A percentile compares a stretch with the other conserved stretches of the same genome.
These are phyloP conservation scores for Rhynchosporium graminicola DNA, from an alignment of 2,329 filamentous ascomycete species.

Conservation along the genomic window DNA sequence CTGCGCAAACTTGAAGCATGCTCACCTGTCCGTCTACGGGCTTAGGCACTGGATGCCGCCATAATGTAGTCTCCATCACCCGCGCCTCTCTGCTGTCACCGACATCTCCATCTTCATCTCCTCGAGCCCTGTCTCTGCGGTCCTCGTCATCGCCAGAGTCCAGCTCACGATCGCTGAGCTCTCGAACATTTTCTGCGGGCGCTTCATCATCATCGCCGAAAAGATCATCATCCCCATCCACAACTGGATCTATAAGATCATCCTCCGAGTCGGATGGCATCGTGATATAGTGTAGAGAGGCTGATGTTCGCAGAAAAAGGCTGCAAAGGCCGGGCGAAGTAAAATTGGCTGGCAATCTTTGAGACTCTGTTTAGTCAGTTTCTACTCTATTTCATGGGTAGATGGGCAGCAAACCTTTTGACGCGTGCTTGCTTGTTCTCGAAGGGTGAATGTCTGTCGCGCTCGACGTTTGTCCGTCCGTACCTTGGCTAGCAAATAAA, in stretches of 20 bases:
- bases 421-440: background rate
- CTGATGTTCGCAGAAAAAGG: background rate
- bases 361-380: background rate
- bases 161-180: conserved; percentile 60
- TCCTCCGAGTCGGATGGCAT: conserved; percentile 37
- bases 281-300: background rate
- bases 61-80: conserved; percentile 64
- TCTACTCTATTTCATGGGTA: background rate
- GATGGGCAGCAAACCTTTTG: background rate
- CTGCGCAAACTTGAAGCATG: background rate
- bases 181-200: conserved; percentile 40
- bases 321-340: background rate
- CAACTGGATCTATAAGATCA: conserved; percentile 42
- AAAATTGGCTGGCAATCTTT: background rate
- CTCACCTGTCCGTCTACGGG: conserved; percentile 68
- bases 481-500: too few species aligned
- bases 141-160: conserved; percentile 63
- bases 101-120: conserved; percentile 46
- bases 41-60: conserved; percentile 70
- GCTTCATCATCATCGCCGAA: conserved; percentile 58
- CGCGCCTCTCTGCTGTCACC: conserved; percentile 47
- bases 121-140: conserved; percentile 59
- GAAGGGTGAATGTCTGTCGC: background rate
- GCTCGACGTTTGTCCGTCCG: background rate
- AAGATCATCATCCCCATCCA: conserved; percentile 60